Evolutionary conservation across 805 yeast genomes (phyloP), one percentile per base, ranked within the genome.

Genomic region (Lachancea nothofagi): DNA sequence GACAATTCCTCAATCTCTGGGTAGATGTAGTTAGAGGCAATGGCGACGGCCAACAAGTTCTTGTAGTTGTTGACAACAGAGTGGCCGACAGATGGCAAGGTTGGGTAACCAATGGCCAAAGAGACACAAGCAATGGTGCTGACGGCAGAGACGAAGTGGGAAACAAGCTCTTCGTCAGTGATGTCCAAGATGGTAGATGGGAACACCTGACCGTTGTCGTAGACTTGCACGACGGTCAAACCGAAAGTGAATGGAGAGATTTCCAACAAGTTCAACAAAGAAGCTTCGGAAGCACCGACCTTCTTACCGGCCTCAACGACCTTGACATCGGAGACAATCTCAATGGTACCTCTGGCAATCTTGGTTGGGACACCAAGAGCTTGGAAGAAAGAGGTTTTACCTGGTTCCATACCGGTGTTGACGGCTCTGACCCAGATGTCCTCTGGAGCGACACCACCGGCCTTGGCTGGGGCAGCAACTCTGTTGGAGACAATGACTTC

Each of bases 291-390:
- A 64, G 90, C 95, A 78, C 99, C 99, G 65, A 93, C 98, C 74
- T 75, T 86, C 68, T 66, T 65, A 65, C 86, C 85, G 51, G 82
- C 80, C 52, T 75, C 79, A 66, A 89, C 95, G 69, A 93, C 96
- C 78, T 85, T 85, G 65, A 93, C 95, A 68, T 93, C 98, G 62
- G 83, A 73, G 71, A 87, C 88, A 74, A 93, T 93, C 78, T 93
- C 99, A 82, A 93, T 93, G 76, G 96, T 88, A 93, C 99, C 99
- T 85, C 99, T 89, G 74, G 96, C 93, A 88, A 93, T 93, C 94
- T 93, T 93, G 86, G 99, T 93, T 81, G 98, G 98, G 65, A 93
- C 96, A 86, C 97, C 97, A 66, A 93, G 82, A 69, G 99, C 98
- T 82, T 93, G 99, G 97, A 93, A 93, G 95, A 93, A 93, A 69